phyloP scores from a whole-genome alignment of 2,329 filamentous ascomycete species.

The Fusarium nygamai region DNA sequence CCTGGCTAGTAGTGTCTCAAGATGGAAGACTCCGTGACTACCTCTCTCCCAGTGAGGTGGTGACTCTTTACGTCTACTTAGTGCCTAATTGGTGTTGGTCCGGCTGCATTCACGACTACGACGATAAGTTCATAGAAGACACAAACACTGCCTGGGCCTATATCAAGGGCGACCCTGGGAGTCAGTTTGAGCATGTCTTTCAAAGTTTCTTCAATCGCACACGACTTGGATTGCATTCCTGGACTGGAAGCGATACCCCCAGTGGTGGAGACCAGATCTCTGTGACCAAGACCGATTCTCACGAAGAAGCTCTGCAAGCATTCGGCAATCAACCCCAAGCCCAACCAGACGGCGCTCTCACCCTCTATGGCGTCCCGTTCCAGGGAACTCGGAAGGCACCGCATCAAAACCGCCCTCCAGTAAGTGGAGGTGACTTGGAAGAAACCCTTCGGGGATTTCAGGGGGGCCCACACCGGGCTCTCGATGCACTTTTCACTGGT shows the following conservation, averaged over 20 bases:
- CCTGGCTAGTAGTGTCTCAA: conserved; percentile 20
- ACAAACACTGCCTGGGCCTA: not conserved
- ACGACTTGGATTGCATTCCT: conserved; percentile 1
- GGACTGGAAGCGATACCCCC: not conserved
- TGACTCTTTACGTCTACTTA: conserved; percentile 11
- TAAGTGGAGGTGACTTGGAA: not conserved
- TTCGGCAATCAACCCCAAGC: not conserved
- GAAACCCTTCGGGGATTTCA: not conserved
- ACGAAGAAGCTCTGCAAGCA: not conserved
- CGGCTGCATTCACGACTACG: not conserved
- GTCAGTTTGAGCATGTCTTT: not conserved
- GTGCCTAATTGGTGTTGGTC: conserved; percentile 6
- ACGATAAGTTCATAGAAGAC: not conserved
- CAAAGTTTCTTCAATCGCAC: not conserved
- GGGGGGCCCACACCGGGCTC: not conserved
- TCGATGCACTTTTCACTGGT: not conserved
- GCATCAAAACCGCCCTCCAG: not conserved
- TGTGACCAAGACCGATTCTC: no score
- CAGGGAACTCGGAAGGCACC: not conserved
- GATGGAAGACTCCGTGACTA: not conserved
- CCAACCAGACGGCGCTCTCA: not conserved
- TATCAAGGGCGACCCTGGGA: not conserved
- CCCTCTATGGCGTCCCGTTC: not conserved
- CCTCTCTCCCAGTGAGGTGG: not conserved
- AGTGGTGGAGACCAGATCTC: not conserved